These are phyloP conservation scores for Fragilaria radians DNA, from an alignment of 108 stramenopile genomes.

Conservation along the genomic window DNA sequence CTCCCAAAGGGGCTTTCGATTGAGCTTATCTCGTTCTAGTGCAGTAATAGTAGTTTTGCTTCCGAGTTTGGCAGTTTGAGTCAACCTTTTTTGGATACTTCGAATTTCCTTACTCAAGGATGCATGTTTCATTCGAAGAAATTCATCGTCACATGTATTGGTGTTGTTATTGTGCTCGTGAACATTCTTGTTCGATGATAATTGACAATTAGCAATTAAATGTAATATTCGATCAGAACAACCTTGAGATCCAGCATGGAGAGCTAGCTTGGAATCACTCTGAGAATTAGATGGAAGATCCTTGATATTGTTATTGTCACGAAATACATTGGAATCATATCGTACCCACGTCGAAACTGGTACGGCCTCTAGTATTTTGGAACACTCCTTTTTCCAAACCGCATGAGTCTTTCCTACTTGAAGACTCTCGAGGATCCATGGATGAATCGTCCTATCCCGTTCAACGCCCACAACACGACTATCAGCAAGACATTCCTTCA, in stretches of 20 bases:
- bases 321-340: neutral
- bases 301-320: neutral
- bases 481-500: constrained; percentile 35
- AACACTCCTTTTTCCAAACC: constrained; percentile 20
- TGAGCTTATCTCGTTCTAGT: constrained; percentile 40
- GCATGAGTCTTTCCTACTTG: constrained; percentile 11
- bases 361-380: constrained; percentile 14
- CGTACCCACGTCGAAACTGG: constrained; percentile 6
- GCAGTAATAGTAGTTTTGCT: constrained; percentile 13
- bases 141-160: constrained; percentile 6
- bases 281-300: neutral
- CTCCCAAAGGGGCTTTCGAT: constrained; percentile 29
- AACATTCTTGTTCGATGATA: no score
- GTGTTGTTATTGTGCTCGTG: no score
- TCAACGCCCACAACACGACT: constrained; percentile 1
- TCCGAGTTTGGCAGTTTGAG: constrained; percentile 28
- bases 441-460: constrained; percentile 54
- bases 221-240: constrained; percentile 2
- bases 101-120: constrained; percentile 35
- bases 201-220: constrained; percentile 9
- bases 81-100: constrained; percentile 34
- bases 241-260: neutral
- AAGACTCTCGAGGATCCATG: constrained; percentile 31
- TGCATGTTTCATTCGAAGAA: constrained; percentile 7
- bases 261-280: neutral